These are phyloP conservation scores for Yamadazyma paraphyllophila DNA, from an alignment of 805 yeast genomes.

Conservation along the genomic window DNA sequence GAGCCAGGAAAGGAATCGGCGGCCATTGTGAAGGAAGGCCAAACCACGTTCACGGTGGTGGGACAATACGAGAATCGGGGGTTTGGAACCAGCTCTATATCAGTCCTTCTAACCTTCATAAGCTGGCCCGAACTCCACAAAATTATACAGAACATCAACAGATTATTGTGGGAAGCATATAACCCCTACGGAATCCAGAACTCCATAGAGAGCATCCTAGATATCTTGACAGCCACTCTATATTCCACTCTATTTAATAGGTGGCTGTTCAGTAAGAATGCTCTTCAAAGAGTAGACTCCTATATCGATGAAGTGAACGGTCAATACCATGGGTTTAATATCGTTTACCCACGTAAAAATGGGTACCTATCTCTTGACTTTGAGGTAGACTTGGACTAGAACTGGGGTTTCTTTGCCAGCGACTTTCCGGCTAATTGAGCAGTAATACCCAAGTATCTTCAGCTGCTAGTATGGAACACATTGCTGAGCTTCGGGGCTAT, in stretches of 20 bases:
- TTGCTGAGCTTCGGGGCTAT: no score
- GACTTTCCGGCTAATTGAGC: no score
- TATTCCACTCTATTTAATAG: slow-evolving; percentile 18
- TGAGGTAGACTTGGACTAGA: slow-evolving; percentile 42
- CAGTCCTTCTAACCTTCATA: slow-evolving; percentile 38
- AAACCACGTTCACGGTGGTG: slow-evolving; percentile 27
- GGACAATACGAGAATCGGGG: slow-evolving; percentile 41
- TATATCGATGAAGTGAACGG: slow-evolving; percentile 22
- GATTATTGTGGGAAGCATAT: slow-evolving; percentile 37
- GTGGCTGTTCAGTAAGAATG: slow-evolving; percentile 21
- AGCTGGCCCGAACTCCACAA: slow-evolving; percentile 34
- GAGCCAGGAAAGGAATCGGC: slow-evolving; percentile 67
- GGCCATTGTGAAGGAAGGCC: slow-evolving; percentile 29
- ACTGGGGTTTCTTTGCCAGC: background rate
- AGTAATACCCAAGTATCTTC: no score
- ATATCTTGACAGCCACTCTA: slow-evolving; percentile 38
- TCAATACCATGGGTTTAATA: slow-evolving; percentile 4
- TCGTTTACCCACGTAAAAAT: slow-evolving; percentile 44
- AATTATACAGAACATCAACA: slow-evolving; percentile 48
- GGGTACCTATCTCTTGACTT: slow-evolving; percentile 41
- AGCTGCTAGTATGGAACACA: no score
- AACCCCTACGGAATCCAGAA: slow-evolving; percentile 26
- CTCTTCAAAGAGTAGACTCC: slow-evolving; percentile 40
- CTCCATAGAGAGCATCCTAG: slow-evolving; percentile 39
- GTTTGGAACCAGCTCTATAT: slow-evolving; percentile 53